phyloP scores from a whole-genome alignment of 192 early-diverging fungal genomes.

The Chytriomyces confervae region DNA sequence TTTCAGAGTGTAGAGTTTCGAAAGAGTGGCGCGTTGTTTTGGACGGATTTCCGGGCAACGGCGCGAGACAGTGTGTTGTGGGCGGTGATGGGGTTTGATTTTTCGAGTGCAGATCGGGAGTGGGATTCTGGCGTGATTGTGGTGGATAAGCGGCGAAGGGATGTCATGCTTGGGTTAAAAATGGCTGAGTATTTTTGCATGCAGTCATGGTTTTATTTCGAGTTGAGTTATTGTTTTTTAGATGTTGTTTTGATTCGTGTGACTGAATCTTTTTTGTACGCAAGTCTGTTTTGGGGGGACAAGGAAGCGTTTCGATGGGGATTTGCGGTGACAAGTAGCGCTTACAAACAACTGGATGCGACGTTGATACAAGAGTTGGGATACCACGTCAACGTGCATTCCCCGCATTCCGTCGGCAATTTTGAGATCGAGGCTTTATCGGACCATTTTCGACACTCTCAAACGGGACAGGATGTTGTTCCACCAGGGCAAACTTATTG shows the following conservation, averaged over 20 bases:
- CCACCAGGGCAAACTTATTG: too few relatives aligned
- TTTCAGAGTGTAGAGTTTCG: not conserved
- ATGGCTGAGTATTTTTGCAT: conserved; percentile 2
- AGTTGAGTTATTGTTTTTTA: not conserved
- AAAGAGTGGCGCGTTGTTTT: conserved; percentile 7
- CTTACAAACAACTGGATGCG: not conserved
- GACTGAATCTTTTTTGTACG: too few relatives aligned
- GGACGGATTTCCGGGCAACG: conserved; percentile 20
- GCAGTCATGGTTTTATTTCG: conserved; percentile 3
- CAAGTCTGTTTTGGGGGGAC: conserved; percentile 12
- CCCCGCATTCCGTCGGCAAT: conserved; percentile 14
- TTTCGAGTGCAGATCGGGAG: not conserved
- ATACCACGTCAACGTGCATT: not conserved
- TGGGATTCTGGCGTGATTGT: conserved; percentile 16
- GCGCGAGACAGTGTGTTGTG: not conserved
- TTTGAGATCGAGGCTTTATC: not conserved
- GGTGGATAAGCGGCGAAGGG: not conserved
- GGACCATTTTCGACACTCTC: too few relatives aligned
- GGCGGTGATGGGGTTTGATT: conserved; percentile 17
- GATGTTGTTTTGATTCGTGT: too few relatives aligned
- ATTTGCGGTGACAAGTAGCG: not conserved
- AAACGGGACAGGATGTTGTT: too few relatives aligned
- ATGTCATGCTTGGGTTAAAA: not conserved
- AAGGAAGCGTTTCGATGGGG: conserved; percentile 32
- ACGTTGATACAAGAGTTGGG: not conserved